Conservation (phyloP, 306 rosid genomes). For the Rubus parviflorus region DNA sequence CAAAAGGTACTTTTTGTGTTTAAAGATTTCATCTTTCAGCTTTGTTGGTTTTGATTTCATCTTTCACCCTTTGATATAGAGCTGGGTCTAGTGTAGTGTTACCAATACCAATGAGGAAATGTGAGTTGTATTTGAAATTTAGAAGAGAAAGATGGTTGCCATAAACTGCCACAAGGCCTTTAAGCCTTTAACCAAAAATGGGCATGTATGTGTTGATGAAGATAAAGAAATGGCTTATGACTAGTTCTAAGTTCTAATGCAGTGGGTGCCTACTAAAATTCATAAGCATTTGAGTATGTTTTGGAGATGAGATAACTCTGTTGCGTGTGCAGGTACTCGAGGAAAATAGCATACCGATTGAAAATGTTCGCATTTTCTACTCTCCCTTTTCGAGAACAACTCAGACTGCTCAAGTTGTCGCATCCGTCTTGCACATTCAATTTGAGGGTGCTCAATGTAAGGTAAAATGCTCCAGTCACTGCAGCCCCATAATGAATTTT, state of each 20-base stretch:
- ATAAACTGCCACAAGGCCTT: too few relatives aligned
- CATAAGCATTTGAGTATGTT: neutral
- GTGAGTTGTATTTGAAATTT: neutral
- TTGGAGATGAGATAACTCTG: neutral
- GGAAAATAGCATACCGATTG: slow-evolving; percentile 41
- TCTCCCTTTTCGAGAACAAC: slow-evolving; percentile 84
- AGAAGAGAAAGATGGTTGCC: neutral
- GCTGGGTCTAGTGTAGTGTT: neutral
- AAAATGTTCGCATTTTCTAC: slow-evolving; percentile 68
- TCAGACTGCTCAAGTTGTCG: slow-evolving; percentile 64
- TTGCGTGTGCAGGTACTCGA: slow-evolving; percentile 51
- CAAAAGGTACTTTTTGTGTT: slow-evolving; percentile 35
- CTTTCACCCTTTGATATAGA: neutral
- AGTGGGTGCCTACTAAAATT: neutral
- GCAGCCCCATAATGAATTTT: neutral
- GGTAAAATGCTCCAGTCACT: slow-evolving; percentile 44
- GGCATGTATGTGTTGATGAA: too few relatives aligned
- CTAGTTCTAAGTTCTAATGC: neutral
- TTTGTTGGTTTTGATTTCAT: neutral
- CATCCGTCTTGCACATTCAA: slow-evolving; percentile 53
- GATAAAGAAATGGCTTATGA: too few relatives aligned
- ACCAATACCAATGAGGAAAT: neutral
- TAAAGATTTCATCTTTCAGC: neutral
- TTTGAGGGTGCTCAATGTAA: slow-evolving; percentile 66
- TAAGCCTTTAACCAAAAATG: too few relatives aligned